Evolutionary conservation across 2,329 filamentous ascomycete species (phyloP), one percentile per base, ranked within the genome.

Genomic region (Madurella mycetomatis): DNA sequence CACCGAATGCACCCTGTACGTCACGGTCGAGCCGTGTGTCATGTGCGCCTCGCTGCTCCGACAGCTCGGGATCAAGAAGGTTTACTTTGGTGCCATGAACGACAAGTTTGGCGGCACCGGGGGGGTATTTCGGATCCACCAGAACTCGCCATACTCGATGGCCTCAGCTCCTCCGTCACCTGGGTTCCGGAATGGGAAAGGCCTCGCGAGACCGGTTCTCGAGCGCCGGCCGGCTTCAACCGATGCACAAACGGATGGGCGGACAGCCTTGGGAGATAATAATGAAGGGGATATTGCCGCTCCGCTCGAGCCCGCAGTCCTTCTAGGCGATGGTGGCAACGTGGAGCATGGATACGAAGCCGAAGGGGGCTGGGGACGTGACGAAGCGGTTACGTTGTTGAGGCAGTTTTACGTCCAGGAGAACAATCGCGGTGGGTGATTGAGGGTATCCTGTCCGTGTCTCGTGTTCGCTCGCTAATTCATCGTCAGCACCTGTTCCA

Each of bases 361-460:
- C 53, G 86, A 91, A 67, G 90, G 92, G 40, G 92, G 92, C 1
- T 86, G 95, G 76, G 90, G 90, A 65, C 83, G 90, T 45, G 89
- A 96, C 66, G 92, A 97, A 67, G 92, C 94, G 4, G 95, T 99
- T 56, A 92, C 92, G 70, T 73, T 99, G 62, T 77, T 99, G 61
- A 82, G 95, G 60, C 85, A 92, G 55, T 99, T 99, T 72, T 99
- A 99, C 70, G 89, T 99, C 32, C 94, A 99, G 72, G 92, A 99
- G 72, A 99, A 99, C 71, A 90, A 89, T 60, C 88, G 94, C 78
- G 90, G 88, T 89, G 74, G 64, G 76, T 66, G 5, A 9, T 17
- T 17, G 3, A 9, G 3, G 3, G 15, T 8, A 9, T 7, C 25
- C 30, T 17, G 15, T 42, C 5, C 2, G 4, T 7, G 2, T 16